Evolutionary conservation across 73 alveolate species (phyloP).

Genomic region (Paramecium primaurelia): DNA sequence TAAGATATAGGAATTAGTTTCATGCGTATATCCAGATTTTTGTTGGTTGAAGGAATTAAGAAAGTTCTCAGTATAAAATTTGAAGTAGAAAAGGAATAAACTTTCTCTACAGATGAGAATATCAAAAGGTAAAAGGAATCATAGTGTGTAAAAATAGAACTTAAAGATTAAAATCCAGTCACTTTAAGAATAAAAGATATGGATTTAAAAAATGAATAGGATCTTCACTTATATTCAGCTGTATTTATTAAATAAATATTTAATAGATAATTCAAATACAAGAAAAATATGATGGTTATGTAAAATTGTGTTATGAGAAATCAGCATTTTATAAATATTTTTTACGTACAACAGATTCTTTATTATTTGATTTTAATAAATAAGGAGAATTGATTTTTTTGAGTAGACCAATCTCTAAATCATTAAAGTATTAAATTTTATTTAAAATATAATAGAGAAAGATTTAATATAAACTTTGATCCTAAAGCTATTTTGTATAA

Average conservation of each 20-base stretch:
- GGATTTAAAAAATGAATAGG: conserved; percentile 21
- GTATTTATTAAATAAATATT: neutral
- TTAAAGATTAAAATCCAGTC: conserved; percentile 25
- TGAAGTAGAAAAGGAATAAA: conserved; percentile 12
- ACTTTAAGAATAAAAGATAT: conserved; percentile 11
- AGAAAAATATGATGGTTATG: conserved; percentile 48
- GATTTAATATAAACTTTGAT: conserved; percentile 15
- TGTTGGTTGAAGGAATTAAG: conserved; percentile 30
- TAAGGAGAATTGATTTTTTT: conserved; percentile 21
- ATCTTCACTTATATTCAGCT: neutral
- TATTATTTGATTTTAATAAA: conserved; percentile 32
- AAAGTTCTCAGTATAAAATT: neutral
- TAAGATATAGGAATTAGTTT: conserved; percentile 31
- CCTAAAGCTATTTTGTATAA: conserved; percentile 11
- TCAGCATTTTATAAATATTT: conserved; percentile 42
- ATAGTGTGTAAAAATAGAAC: neutral
- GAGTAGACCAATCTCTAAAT: conserved; percentile 19
- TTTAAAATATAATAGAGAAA: neutral
- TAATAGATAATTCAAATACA: neutral
- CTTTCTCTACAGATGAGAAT: conserved; percentile 26
- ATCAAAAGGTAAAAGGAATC: neutral
- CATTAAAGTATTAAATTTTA: neutral
- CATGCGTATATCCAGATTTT: conserved; percentile 34
- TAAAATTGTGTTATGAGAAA: conserved; percentile 37
- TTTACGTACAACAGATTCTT: conserved; percentile 36